Base-by-base conservation (phyloP, 2,329 filamentous ascomycete genomes). In the Aspergillus pseudoterreus region DNA sequence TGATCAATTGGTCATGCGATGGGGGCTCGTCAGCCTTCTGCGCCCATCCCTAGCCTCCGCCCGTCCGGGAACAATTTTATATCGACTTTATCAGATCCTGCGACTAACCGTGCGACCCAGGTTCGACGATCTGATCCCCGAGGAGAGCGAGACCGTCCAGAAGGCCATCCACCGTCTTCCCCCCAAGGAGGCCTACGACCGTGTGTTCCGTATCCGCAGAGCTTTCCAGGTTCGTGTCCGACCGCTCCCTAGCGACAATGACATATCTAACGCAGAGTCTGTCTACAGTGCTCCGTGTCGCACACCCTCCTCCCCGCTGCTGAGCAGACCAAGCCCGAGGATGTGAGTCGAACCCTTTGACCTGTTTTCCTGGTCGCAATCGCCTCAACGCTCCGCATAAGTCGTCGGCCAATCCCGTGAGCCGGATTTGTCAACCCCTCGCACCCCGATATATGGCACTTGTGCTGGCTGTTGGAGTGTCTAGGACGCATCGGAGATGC, bases 161-260 rank as follows among this genome's bases (percentile, higher is more conserved):
- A 82, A 86, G 64, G 94, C 94, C 58, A 83, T 99, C 69, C 88
- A 89, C 82, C 90, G 94, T 72, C 88, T 99, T 57, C 84, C 88
- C 52, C 82, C 90, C 67, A 90, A 95, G 81, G 90, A 94, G 72
- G 82, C 86, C 67, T 97, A 97, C 79, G 94, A 99, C 80, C 92
- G 94, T 73, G 85, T 97, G 73, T 99, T 91, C 86, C 92, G 94
- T 70, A 84, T 99, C 75, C 90, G 94, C 78, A 86, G 94, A 77
- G 92, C 94, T 67, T 86, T 95, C 77, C 94, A 99, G 82, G 86
- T 88, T 77, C 59, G 71, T 57, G 45, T n/a, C 17, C 43, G 22
- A 22, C 41, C 42, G 32, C 42, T 52, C 52, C 33, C 47, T 43
- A 43, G n/a, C 21, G 14, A 32, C 47, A 39, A 48, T 17, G 49